These are phyloP conservation scores for Xylaria longipes DNA, from an alignment of 495 filamentous ascomycete species.

Conservation along the genomic window DNA sequence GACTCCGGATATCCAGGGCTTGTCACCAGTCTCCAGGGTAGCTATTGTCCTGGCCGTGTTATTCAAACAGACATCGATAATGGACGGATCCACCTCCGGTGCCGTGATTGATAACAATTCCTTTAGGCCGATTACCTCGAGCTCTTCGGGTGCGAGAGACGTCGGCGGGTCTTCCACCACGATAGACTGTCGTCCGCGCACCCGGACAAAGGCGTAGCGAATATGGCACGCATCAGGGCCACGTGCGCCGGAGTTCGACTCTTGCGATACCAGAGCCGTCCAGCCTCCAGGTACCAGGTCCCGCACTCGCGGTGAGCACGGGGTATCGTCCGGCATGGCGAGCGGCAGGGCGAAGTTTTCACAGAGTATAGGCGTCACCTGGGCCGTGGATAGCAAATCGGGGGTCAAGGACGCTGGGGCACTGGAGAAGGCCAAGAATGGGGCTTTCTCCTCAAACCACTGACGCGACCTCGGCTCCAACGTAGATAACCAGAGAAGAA, in stretches of 20 bases:
- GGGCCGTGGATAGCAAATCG: not conserved
- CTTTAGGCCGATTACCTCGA: slow-evolving; percentile 30
- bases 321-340: not conserved
- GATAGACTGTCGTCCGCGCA: not conserved
- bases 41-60: not conserved
- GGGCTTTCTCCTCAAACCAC: not conserved
- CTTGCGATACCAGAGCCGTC: slow-evolving; percentile 20
- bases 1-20: not conserved
- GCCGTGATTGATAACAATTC: slow-evolving; percentile 28
- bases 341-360: not conserved
- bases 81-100: slow-evolving; percentile 24
- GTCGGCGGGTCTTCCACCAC: not conserved
- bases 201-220: slow-evolving; percentile 26
- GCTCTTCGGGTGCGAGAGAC: slow-evolving; percentile 16
- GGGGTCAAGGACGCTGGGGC: not conserved
- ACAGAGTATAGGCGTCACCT: not conserved
- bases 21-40: not conserved
- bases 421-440: not conserved
- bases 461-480: not conserved
- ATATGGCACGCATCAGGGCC: slow-evolving; percentile 9
- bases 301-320: not conserved
- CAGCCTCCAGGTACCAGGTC: slow-evolving; percentile 21
- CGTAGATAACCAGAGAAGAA: slow-evolving; percentile 12
- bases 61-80: slow-evolving; percentile 33
- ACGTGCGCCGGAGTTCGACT: not conserved